Evolutionary conservation across 2,329 filamentous ascomycete species (phyloP).

Genomic region (Torrubiellomyces zombiae): DNA sequence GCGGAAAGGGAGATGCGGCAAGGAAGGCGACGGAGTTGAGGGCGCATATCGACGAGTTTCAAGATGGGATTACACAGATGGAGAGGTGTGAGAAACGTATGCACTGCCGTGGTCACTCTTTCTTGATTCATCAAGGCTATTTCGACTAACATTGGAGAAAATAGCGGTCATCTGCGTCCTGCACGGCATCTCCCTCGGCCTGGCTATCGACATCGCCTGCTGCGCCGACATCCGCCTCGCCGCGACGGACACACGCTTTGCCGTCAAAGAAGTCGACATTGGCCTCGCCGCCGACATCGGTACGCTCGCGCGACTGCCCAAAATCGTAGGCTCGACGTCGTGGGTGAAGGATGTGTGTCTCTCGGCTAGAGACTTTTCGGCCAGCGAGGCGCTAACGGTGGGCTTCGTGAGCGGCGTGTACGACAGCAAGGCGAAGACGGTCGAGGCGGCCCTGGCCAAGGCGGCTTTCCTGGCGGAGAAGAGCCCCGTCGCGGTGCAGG

Average conservation of each 20-base stretch:
- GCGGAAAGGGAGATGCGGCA: conserved; percentile 35
- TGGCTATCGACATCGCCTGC: conserved; percentile 58
- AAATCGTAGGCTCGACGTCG: conserved; percentile 50
- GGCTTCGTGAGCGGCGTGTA: conserved; percentile 55
- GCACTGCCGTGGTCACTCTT: not conserved
- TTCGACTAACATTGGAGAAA: conserved; percentile 1
- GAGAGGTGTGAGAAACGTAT: conserved; percentile 79
- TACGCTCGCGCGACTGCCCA: conserved; percentile 56
- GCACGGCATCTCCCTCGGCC: conserved; percentile 61
- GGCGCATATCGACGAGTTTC: conserved; percentile 61
- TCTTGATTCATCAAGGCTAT: not conserved
- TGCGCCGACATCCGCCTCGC: conserved; percentile 56
- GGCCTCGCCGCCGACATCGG: conserved; percentile 68
- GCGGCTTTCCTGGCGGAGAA: conserved; percentile 56
- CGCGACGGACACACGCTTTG: conserved; percentile 40
- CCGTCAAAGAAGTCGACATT: conserved; percentile 72
- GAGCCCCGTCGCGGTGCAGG: conserved; percentile 74
- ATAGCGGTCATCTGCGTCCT: conserved; percentile 65
- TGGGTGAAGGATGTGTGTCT: conserved; percentile 72
- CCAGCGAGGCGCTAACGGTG: conserved; percentile 50
- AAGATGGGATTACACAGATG: conserved; percentile 56
- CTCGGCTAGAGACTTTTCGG: conserved; percentile 51
- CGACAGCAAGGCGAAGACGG: conserved; percentile 42
- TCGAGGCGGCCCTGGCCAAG: conserved; percentile 45
- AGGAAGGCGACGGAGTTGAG: conserved; percentile 46